phyloP scores from a whole-genome alignment of 495 filamentous ascomycete genomes.

The Sporormia fimetaria region DNA sequence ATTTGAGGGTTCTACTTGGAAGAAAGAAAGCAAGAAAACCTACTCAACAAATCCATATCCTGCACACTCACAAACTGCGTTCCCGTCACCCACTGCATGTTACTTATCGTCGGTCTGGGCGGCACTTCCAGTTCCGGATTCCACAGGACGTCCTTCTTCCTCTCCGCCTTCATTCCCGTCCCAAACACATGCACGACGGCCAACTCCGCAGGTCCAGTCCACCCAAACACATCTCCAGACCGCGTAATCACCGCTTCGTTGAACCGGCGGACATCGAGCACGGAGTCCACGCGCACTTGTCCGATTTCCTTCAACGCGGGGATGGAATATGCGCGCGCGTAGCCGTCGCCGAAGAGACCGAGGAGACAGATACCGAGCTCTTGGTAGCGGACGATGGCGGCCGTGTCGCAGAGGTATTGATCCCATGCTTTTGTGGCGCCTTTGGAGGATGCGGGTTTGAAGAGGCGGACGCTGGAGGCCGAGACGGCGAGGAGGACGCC shows the following conservation, averaged over 20 bases:
- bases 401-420: slow-evolving; percentile 65
- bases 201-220: slow-evolving; percentile 82
- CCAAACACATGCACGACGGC: slow-evolving; percentile 74
- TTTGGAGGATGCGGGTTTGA: slow-evolving; percentile 72
- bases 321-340: slow-evolving; percentile 66
- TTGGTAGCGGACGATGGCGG: slow-evolving; percentile 59
- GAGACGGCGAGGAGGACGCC: slow-evolving; percentile 63
- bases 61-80: slow-evolving; percentile 80
- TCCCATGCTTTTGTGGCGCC: slow-evolving; percentile 85
- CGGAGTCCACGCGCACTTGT: slow-evolving; percentile 46
- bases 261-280: slow-evolving; percentile 62
- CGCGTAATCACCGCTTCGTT: slow-evolving; percentile 55
- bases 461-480: slow-evolving; percentile 63
- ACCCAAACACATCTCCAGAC: slow-evolving; percentile 71
- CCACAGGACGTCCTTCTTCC: slow-evolving; percentile 58
- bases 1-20: too few relatives aligned
- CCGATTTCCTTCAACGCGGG: slow-evolving; percentile 79
- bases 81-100: slow-evolving; percentile 89
- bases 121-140: slow-evolving; percentile 63
- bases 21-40: slow-evolving; percentile 13
- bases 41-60: slow-evolving; percentile 80
- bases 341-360: slow-evolving; percentile 70
- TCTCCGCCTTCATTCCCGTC: slow-evolving; percentile 45
- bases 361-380: slow-evolving; percentile 66
- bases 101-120: slow-evolving; percentile 85